phyloP scores from a whole-genome alignment of 805 yeast species.

The Wickerhamiella shivajii region DNA sequence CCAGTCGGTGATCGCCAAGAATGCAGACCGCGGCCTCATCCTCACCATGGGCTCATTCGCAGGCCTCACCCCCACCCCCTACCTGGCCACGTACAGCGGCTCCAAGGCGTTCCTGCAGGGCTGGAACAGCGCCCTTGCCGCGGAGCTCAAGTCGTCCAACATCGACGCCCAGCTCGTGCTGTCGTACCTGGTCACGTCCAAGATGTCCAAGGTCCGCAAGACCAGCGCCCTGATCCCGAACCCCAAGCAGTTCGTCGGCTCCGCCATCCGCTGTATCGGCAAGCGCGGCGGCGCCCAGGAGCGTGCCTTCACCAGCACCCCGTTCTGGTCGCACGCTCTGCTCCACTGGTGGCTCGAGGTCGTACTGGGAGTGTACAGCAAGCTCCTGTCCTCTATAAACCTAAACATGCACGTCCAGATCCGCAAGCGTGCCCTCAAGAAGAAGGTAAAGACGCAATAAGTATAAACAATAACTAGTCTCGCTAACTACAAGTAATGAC shows the following conservation, averaged over 20 bases:
- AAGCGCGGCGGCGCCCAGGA: conserved; percentile 89
- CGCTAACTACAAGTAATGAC: too few species aligned
- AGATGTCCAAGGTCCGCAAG: conserved; percentile 86
- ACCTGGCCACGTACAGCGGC: conserved; percentile 87
- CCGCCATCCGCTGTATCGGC: conserved; percentile 57
- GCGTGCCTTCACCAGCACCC: conserved; percentile 72
- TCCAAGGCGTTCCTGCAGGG: conserved; percentile 88
- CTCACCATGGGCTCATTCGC: conserved; percentile 96
- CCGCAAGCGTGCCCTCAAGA: conserved; percentile 69
- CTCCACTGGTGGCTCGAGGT: conserved; percentile 69
- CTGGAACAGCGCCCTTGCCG: conserved; percentile 83
- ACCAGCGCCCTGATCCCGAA: conserved; percentile 64
- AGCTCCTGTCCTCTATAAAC: conserved; percentile 53
- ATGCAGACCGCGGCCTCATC: conserved; percentile 43
- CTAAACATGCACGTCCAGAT: conserved; percentile 64
- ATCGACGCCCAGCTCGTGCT: conserved; percentile 78
- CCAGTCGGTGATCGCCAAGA: conserved; percentile 32
- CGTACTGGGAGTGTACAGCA: conserved; percentile 70
- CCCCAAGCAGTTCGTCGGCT: conserved; percentile 64
- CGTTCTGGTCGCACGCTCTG: conserved; percentile 87
- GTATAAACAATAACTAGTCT: too few species aligned
- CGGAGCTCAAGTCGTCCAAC: conserved; percentile 53
- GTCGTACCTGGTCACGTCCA: conserved; percentile 83
- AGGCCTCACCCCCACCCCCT: conserved; percentile 85
- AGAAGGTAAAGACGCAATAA: too few species aligned